A percentile compares a stretch with the other conserved stretches of the same genome.
Conservation (phyloP, 306 rosid genomes). For the Sophora flavescens region DNA sequence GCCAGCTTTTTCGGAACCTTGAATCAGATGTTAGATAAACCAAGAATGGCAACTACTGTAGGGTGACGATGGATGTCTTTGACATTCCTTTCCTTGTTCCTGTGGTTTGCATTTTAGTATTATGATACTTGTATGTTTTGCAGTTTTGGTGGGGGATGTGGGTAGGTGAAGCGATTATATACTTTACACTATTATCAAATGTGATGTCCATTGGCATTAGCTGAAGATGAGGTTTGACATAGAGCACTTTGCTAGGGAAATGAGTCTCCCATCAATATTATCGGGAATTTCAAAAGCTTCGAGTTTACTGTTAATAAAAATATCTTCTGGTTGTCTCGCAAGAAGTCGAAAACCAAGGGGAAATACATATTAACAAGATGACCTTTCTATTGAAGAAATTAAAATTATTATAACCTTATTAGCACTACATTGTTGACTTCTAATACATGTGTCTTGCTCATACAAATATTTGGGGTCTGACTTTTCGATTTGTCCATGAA, state of each 20-base stretch:
- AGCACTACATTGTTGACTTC: slow-evolving; percentile 5
- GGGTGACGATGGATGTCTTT: slow-evolving; percentile 33
- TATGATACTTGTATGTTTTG: slow-evolving; percentile 31
- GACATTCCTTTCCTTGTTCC: slow-evolving; percentile 28
- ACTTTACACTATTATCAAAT: slow-evolving; percentile 28
- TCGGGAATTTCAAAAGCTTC: slow-evolving; percentile 6
- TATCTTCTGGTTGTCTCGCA: neutral
- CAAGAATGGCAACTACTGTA: slow-evolving; percentile 16
- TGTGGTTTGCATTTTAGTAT: slow-evolving; percentile 22
- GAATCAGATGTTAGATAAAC: slow-evolving; percentile 44
- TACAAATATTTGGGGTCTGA: neutral
- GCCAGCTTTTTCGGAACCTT: slow-evolving; percentile 60
- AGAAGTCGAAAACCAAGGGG: neutral
- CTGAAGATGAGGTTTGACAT: neutral
- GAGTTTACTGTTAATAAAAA: neutral
- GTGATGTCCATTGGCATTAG: slow-evolving; percentile 7
- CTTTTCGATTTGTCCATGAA: neutral
- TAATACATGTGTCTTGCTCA: neutral
- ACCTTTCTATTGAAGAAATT: neutral
- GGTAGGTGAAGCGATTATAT: slow-evolving; percentile 20
- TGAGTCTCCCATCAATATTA: slow-evolving; percentile 11
- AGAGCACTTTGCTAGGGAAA: neutral
- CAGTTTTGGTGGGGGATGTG: slow-evolving; percentile 6
- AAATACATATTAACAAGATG: neutral
- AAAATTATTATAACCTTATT: neutral